Base-by-base conservation (phyloP, 225 moss, liverwort and hornwort species). In the Sphagnum tenellum region DNA sequence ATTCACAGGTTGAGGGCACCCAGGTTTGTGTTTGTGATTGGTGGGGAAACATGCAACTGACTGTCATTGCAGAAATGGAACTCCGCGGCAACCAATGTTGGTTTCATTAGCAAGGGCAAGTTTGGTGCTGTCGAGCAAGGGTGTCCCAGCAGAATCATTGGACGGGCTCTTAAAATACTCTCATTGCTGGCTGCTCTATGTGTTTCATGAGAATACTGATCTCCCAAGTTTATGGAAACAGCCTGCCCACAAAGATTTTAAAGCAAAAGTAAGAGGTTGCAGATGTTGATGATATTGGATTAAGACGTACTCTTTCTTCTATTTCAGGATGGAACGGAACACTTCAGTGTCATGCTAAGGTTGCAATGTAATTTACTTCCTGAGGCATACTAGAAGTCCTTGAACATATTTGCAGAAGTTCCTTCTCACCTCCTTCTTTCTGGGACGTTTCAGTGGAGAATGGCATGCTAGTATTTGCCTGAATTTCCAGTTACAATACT, bases 151-250 rank as follows among this genome's bases (percentile, higher is more conserved):
- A 8, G 93, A 90, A 74, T 90, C 98, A 45, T 76, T 98, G 60
- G 87, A 93, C 65, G 98, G 98, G 46, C 82, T 98, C 65, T 76
- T 81, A 61, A 81, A 93, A 74, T 98, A 98, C 71, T 89, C 90
- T 53, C 93, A 98, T 59, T 93, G 98, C 80, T 98, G 98, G 98
- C 80, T 98, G 73, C 80, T 98, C 51, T 98, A 93, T 58, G 93
- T 98, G 65, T 98, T 98, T 72, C 98, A 98, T 64, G 98, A 93
- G 66, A 98, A 98, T 67, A 98, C 98, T 13, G 98, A 98, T 70
- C 76, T 98, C 47, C 93, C 93, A 73, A 76, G 98, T 71, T 80
- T 98, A 61, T 98, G 98, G 98, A 98, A 87, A 70, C 87, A 93
- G 70, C 98, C 98, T 44, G 93, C 93, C 57, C 93, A 98, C 72